These are phyloP conservation scores for Lentinus brumalis DNA, from an alignment of 768 basidiomycete species.

Conservation along the genomic window DNA sequence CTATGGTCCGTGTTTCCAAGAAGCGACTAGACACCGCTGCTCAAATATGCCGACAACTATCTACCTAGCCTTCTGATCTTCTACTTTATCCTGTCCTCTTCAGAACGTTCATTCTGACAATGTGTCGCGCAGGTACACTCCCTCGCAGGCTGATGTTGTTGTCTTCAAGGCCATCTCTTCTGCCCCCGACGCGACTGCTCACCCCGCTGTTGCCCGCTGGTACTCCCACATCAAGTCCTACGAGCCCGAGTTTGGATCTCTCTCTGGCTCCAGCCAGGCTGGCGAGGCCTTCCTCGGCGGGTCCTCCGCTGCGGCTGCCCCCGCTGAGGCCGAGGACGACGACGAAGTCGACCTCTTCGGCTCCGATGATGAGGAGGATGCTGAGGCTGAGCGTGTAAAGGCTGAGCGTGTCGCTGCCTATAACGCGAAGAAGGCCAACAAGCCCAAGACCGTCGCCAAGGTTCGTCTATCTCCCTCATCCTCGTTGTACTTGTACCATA, in stretches of 20 bases:
- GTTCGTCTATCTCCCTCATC: constrained; percentile 39
- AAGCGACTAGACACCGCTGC: constrained; percentile 91
- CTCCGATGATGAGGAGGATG: constrained; percentile 54
- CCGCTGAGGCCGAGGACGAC: constrained; percentile 43
- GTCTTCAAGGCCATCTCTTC: constrained; percentile 82
- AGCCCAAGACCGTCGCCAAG: constrained; percentile 88
- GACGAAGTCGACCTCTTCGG: constrained; percentile 77
- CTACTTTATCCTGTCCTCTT: neutral
- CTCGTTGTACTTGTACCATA: neutral
- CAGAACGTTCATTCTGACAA: constrained; percentile 1
- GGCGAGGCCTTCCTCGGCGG: constrained; percentile 70
- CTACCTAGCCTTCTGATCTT: constrained; percentile 76
- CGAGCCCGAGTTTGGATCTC: constrained; percentile 69
- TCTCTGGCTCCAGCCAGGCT: constrained; percentile 86
- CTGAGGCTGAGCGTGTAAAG: constrained; percentile 60
- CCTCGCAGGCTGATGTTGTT: constrained; percentile 92
- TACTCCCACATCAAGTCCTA: constrained; percentile 94
- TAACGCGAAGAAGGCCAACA: constrained; percentile 89
- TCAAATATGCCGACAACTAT: constrained; percentile 68
- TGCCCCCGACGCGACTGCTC: constrained; percentile 61
- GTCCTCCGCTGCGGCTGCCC: constrained; percentile 45
- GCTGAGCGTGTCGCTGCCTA: constrained; percentile 93
- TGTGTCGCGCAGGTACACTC: constrained; percentile 63
- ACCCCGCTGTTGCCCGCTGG: constrained; percentile 86
- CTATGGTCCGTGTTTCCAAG: constrained; percentile 99